These are phyloP conservation scores for Medicago ruthenica DNA, from an alignment of 306 rosid genomes.

Conservation along the genomic window DNA sequence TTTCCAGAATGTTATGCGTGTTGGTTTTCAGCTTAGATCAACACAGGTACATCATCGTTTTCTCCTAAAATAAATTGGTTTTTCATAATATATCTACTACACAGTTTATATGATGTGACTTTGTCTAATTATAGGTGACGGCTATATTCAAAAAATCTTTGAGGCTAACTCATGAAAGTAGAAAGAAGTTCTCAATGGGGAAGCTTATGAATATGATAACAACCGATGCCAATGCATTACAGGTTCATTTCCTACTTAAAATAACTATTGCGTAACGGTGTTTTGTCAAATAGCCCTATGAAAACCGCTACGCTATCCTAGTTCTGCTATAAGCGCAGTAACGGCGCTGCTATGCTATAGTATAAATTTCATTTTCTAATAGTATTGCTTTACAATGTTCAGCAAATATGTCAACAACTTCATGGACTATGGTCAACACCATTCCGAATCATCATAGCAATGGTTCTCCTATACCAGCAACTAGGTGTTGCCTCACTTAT, in stretches of 20 bases:
- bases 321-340: neutral
- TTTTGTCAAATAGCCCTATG: too few species aligned
- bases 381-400: constrained; percentile 36
- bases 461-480: constrained; percentile 91
- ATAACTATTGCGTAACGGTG: neutral
- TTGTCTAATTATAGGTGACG: constrained; percentile 67
- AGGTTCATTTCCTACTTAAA: constrained; percentile 49
- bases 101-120: constrained; percentile 28
- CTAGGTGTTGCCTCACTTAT: constrained; percentile 86
- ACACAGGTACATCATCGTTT: constrained; percentile 68
- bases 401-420: constrained; percentile 82
- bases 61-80: constrained; percentile 19
- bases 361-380: constrained; percentile 23
- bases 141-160: constrained; percentile 84
- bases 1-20: constrained; percentile 78
- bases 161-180: constrained; percentile 76
- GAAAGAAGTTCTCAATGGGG: constrained; percentile 76
- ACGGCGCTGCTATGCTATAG: neutral
- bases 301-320: too few species aligned
- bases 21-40: constrained; percentile 85
- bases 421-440: constrained; percentile 94
- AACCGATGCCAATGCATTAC: constrained; percentile 78
- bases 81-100: constrained; percentile 3
- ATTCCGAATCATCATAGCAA: constrained; percentile 69
- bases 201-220: constrained; percentile 90